Evolutionary conservation across 2,329 filamentous ascomycete species (phyloP).

Genomic region (Fusarium mundagurra): DNA sequence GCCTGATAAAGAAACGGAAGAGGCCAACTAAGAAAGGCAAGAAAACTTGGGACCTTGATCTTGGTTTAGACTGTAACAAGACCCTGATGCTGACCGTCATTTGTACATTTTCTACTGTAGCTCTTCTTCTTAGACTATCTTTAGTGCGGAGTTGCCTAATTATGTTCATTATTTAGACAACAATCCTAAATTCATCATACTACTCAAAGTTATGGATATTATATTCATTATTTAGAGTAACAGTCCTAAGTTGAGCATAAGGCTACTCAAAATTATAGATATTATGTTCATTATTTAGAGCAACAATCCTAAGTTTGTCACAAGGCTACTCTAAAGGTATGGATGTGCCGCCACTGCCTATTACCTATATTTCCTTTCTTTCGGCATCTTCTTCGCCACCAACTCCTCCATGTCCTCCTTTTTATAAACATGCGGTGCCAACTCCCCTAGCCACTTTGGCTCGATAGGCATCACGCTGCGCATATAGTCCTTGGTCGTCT

Average conservation of each 20-base stretch:
- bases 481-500: slow-evolving; percentile 93
- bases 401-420: slow-evolving; percentile 86
- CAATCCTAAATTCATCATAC: not conserved
- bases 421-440: slow-evolving; percentile 95
- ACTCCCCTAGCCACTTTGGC: slow-evolving; percentile 84
- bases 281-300: not conserved
- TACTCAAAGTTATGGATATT: not conserved
- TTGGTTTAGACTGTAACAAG: too few relatives aligned
- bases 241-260: not conserved
- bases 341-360: not conserved
- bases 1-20: slow-evolving; percentile 1
- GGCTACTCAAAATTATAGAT: too few relatives aligned
- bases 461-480: slow-evolving; percentile 86
- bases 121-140: not conserved
- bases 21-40: not conserved
- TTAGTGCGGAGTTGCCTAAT: not conserved
- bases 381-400: slow-evolving; percentile 74
- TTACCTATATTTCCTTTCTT: slow-evolving; percentile 34
- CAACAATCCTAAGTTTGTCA: not conserved
- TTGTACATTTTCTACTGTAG: too few relatives aligned
- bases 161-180: not conserved
- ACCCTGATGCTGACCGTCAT: too few relatives aligned
- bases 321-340: not conserved
- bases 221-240: not conserved
- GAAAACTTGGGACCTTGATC: not conserved